Evolutionary conservation across 306 rosid species (phyloP).

Genomic region (Purshia tridentata): DNA sequence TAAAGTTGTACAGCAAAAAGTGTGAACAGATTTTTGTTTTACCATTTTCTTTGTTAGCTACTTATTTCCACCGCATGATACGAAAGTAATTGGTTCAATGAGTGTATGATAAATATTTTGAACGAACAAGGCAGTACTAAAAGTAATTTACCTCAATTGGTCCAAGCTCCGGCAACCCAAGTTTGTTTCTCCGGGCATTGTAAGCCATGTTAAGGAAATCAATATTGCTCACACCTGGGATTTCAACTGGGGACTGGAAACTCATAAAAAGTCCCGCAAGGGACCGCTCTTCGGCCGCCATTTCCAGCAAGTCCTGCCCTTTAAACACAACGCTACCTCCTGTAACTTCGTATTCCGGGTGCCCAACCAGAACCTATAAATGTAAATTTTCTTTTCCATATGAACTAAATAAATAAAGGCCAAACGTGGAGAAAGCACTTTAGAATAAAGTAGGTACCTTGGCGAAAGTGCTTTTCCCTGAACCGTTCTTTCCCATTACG

Average conservation of each 20-base stretch:
- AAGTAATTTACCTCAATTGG: conserved; percentile 62
- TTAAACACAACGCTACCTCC: conserved; percentile 77
- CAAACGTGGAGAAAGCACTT: too few relatives aligned
- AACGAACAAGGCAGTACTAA: background rate
- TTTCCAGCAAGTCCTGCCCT: conserved; percentile 75
- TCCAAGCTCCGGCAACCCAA: conserved; percentile 79
- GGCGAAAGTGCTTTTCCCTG: conserved; percentile 92
- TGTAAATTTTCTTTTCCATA: too few relatives aligned
- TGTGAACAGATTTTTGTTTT: too few relatives aligned
- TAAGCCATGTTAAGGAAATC: conserved; percentile 90
- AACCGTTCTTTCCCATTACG: conserved; percentile 94
- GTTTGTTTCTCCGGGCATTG: conserved; percentile 76
- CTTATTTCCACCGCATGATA: too few relatives aligned
- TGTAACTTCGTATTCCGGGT: conserved; percentile 88
- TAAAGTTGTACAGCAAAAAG: too few relatives aligned
- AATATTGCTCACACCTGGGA: conserved; percentile 88
- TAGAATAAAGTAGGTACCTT: conserved; percentile 41
- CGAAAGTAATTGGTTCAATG: too few relatives aligned
- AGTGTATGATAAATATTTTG: background rate
- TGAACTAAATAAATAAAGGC: too few relatives aligned
- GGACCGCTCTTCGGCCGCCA: conserved; percentile 86
- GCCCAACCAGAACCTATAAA: conserved; percentile 79
- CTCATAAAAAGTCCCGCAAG: conserved; percentile 93
- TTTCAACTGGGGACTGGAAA: conserved; percentile 86
- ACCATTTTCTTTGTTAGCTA: too few relatives aligned